Evolutionary conservation across 192 early-diverging fungal species (phyloP).

Genomic region (Mortierella claussenii): DNA sequence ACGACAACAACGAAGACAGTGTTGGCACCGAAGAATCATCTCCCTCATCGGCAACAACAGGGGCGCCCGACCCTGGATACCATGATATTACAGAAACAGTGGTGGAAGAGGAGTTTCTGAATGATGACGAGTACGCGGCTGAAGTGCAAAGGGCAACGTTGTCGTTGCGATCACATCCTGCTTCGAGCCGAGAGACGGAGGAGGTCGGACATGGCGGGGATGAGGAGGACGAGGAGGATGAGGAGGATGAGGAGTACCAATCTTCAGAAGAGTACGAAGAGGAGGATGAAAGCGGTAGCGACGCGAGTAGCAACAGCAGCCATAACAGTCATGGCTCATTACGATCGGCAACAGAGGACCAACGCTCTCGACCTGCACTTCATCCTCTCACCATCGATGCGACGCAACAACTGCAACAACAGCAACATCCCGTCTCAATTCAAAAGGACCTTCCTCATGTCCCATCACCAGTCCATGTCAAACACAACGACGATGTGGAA

Average conservation of each 20-base stretch:
- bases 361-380: no score
- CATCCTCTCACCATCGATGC: background rate
- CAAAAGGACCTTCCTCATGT: background rate
- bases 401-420: background rate
- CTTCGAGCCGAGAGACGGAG: background rate
- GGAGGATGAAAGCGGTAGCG: constrained; percentile 5
- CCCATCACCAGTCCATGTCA: background rate
- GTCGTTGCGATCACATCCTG: background rate
- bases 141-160: constrained; percentile 16
- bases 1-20: constrained; percentile 1
- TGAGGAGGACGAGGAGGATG: constrained; percentile 15
- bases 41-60: no score
- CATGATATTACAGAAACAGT: constrained; percentile 37
- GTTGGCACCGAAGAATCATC: background rate
- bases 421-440: background rate
- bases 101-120: constrained; percentile 32
- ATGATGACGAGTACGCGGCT: constrained; percentile 25
- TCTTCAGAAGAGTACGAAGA: constrained; percentile 47
- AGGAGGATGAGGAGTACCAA: constrained; percentile 42
- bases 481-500: background rate
- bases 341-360: no score
- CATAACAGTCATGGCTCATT: no score
- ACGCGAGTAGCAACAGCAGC: no score
- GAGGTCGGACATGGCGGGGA: background rate
- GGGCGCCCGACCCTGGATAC: no score